Percentiles rank a stretch among this genome's conserved stretches.
Conservation (phyloP, 2,329 filamentous ascomycete genomes). For the Botrytis deweyae region DNA sequence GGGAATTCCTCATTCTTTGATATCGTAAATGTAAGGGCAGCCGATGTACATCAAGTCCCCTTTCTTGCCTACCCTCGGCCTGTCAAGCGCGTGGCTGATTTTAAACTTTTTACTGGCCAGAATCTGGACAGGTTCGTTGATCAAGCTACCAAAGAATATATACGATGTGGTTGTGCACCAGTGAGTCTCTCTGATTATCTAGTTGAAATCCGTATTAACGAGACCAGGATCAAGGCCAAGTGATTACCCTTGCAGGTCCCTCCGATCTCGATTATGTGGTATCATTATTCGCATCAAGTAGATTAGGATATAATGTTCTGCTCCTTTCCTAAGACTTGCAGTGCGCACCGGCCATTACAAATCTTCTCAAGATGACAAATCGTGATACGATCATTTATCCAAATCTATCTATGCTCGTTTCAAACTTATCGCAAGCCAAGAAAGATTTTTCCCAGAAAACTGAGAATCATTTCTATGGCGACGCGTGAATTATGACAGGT, state of each 20-base stretch:
- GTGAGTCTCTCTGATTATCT: background rate
- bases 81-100: constrained; percentile 25
- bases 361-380: constrained; percentile 45
- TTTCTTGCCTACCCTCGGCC: constrained; percentile 26
- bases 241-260: constrained; percentile 33
- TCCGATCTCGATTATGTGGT: constrained; percentile 49
- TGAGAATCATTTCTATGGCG: background rate
- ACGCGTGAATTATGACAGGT: constrained; percentile 4
- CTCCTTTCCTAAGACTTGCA: constrained; percentile 54
- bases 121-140: constrained; percentile 26
- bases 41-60: constrained; percentile 23
- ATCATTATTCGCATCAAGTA: constrained; percentile 50
- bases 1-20: constrained; percentile 20
- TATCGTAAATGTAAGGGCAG: constrained; percentile 22
- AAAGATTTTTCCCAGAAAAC: background rate
- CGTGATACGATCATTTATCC: constrained; percentile 23
- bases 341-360: constrained; percentile 46
- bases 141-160: constrained; percentile 23
- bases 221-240: constrained; percentile 15
- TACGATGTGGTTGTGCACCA: constrained; percentile 9
- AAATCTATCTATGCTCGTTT: background rate
- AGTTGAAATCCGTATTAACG: background rate
- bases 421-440: constrained; percentile 19
- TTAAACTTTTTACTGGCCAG: constrained; percentile 27
- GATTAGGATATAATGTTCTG: constrained; percentile 52